Conservation (phyloP, 345 rosid genomes). For the Heritiera fomes region DNA sequence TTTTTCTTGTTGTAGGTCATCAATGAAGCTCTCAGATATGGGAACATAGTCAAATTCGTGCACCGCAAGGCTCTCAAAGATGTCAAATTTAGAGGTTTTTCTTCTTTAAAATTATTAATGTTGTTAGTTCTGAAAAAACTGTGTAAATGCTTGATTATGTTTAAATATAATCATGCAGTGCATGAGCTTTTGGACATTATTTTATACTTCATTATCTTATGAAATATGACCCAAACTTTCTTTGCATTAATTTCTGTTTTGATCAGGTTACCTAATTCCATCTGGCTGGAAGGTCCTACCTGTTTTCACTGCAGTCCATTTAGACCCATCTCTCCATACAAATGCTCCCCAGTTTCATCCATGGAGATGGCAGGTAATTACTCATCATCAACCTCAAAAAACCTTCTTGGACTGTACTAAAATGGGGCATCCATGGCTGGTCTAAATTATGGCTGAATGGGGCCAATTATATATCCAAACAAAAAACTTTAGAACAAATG, state of each 20-base stretch:
- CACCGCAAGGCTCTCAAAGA: constrained; percentile 64
- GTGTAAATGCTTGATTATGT: neutral
- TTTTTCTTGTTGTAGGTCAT: constrained; percentile 41
- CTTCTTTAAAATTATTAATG: neutral
- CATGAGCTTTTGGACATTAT: neutral
- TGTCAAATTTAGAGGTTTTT: constrained; percentile 51
- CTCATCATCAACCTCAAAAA: neutral
- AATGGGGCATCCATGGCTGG: too few relatives aligned
- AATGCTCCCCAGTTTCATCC: constrained; percentile 51
- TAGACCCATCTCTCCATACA: constrained; percentile 48
- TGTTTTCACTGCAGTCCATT: constrained; percentile 54
- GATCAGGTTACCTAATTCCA: constrained; percentile 49
- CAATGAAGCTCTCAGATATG: constrained; percentile 55
- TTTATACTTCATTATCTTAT: constrained; percentile 14
- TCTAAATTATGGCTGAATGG: too few relatives aligned
- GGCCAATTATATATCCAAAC: too few relatives aligned
- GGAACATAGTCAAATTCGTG: constrained; percentile 60
- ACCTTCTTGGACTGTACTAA: neutral
- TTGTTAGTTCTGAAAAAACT: neutral
- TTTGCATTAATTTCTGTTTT: neutral
- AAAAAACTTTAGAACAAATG: neutral
- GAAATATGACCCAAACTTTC: neutral
- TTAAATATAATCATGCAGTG: constrained; percentile 1
- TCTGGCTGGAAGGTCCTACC: constrained; percentile 67
- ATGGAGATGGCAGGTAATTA: constrained; percentile 63